Evolutionary conservation across 2,329 filamentous ascomycete genomes (phyloP).

Genomic region (Aspergillus fijiensis): DNA sequence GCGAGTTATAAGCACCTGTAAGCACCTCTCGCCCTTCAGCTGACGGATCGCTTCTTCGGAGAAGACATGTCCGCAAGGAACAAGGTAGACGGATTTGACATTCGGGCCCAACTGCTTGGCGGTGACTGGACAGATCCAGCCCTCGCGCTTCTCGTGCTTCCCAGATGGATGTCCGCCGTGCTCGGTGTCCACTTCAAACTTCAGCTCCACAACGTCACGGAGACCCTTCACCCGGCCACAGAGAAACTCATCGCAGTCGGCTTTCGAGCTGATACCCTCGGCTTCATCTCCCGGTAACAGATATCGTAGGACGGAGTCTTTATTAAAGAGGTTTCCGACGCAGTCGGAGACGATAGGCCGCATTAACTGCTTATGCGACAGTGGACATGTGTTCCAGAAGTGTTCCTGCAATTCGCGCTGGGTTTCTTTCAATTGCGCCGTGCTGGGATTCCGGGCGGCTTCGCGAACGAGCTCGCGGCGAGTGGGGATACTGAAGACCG

Average conservation of each 20-base stretch:
- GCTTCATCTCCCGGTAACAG: slow-evolving; percentile 57
- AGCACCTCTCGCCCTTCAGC: slow-evolving; percentile 64
- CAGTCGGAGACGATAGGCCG: slow-evolving; percentile 80
- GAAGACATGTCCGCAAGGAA: slow-evolving; percentile 95
- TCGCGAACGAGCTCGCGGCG: slow-evolving; percentile 95
- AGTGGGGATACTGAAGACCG: slow-evolving; percentile 70
- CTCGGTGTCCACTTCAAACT: slow-evolving; percentile 61
- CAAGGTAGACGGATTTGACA: slow-evolving; percentile 80
- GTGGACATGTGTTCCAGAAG: slow-evolving; percentile 80
- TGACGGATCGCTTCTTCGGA: slow-evolving; percentile 81
- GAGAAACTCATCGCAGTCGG: slow-evolving; percentile 62
- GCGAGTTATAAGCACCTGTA: slow-evolving; percentile 45
- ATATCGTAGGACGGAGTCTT: slow-evolving; percentile 78
- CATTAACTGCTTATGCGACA: slow-evolving; percentile 75
- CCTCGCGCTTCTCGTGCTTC: slow-evolving; percentile 48
- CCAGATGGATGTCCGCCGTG: slow-evolving; percentile 41
- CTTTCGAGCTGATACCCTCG: slow-evolving; percentile 54
- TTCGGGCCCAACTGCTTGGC: slow-evolving; percentile 78
- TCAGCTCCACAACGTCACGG: slow-evolving; percentile 83
- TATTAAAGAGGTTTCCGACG: slow-evolving; percentile 85
- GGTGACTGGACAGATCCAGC: slow-evolving; percentile 82
- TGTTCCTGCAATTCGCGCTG: slow-evolving; percentile 82
- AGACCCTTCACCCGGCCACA: slow-evolving; percentile 70
- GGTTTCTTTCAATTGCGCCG: slow-evolving; percentile 84
- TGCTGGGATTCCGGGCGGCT: slow-evolving; percentile 76